A percentile compares a stretch with the other conserved stretches of the same genome.
These are phyloP conservation scores for Neurospora sublineolata DNA, from an alignment of 495 filamentous ascomycete genomes.

Conservation along the genomic window DNA sequence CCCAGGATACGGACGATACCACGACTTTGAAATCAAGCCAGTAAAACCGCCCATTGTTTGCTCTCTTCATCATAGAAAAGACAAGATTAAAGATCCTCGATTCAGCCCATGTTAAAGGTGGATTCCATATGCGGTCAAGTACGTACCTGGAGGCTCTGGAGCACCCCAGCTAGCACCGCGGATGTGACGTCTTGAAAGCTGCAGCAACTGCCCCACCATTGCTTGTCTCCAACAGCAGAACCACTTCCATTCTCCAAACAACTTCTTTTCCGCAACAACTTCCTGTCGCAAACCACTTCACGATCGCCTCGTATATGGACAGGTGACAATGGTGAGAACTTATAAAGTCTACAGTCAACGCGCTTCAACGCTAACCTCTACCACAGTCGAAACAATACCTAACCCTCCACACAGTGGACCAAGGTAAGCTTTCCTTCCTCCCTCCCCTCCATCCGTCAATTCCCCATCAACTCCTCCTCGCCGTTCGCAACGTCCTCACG, in stretches of 20 bases:
- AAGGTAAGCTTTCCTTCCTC: slow-evolving; percentile 42
- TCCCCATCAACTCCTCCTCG: background rate
- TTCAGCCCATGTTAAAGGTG: background rate
- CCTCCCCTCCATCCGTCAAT: slow-evolving; percentile 3
- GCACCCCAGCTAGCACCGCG: background rate
- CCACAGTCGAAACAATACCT: slow-evolving; percentile 94
- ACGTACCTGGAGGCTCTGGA: background rate
- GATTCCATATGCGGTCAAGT: background rate
- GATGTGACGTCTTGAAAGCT: background rate
- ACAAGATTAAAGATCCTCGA: background rate
- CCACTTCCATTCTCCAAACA: background rate
- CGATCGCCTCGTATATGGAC: slow-evolving; percentile 12
- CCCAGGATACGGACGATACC: background rate
- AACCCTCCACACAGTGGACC: slow-evolving; percentile 76
- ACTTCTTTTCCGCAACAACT: background rate
- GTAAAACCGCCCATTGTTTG: background rate
- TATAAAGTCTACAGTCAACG: background rate
- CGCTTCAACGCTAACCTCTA: background rate
- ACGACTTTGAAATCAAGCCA: background rate
- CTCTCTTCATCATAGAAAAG: background rate
- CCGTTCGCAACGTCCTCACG: background rate
- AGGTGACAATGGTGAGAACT: slow-evolving; percentile 32
- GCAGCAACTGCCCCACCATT: background rate
- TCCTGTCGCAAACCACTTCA: background rate
- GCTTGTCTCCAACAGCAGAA: background rate